A percentile compares a stretch with the other conserved stretches of the same genome.
phyloP scores from a whole-genome alignment of 208 protist species.

The Trichomonas vaginalis region DNA sequence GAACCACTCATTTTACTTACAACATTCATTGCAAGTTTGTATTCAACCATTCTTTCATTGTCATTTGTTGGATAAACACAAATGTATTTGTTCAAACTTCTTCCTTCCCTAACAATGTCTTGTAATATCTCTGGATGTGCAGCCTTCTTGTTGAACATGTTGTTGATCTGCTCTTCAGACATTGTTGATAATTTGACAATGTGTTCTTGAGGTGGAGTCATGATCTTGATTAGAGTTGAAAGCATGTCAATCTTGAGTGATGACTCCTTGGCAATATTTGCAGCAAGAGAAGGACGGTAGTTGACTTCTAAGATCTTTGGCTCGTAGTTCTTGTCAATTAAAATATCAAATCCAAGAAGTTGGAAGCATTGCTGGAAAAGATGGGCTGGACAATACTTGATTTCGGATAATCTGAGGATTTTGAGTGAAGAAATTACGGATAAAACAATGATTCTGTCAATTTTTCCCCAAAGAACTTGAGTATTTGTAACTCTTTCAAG shows the following conservation, averaged over 20 bases:
- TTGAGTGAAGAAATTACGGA: not conserved
- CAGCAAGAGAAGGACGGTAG: conserved; percentile 46
- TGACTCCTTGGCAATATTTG: not conserved
- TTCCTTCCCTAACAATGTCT: no score
- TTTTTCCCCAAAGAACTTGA: not conserved
- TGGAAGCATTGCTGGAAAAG: conserved; percentile 17
- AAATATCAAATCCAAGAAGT: conserved; percentile 32
- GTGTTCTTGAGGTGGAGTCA: not conserved
- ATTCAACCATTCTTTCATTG: no score
- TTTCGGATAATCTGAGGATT: not conserved
- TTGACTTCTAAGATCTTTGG: conserved; percentile 33
- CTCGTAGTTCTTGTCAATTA: conserved; percentile 23
- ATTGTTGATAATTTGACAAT: no score
- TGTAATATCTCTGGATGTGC: no score
- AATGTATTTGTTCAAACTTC: no score
- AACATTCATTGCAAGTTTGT: no score
- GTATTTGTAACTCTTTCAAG: not conserved
- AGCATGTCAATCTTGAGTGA: not conserved
- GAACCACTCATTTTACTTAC: no score
- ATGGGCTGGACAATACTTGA: not conserved
- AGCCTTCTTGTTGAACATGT: no score
- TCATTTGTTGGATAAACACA: no score
- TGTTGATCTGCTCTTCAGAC: no score
- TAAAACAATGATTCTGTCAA: not conserved
- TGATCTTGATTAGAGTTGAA: not conserved